Evolutionary conservation across 1,284 basidiomycete species (phyloP).

Genomic region (Ganoderma multipileum): DNA sequence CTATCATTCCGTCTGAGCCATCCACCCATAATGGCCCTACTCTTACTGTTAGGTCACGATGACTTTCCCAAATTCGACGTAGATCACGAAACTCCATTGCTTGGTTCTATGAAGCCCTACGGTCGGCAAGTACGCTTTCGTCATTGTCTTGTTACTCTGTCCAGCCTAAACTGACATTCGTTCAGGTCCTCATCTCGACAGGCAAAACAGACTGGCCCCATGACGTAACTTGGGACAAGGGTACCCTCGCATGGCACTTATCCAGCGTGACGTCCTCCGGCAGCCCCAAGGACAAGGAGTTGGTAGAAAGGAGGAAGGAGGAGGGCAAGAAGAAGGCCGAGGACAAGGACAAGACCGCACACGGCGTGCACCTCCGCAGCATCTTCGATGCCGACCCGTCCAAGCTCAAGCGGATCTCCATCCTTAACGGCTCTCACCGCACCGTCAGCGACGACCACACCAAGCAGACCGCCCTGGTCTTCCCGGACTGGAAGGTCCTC

Average conservation of each 20-base stretch:
- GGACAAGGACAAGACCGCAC: conserved; percentile 27
- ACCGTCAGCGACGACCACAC: conserved; percentile 65
- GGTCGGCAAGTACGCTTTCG: conserved; percentile 67
- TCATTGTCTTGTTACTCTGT: too few relatives aligned
- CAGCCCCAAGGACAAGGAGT: conserved; percentile 31
- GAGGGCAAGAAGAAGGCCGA: background rate
- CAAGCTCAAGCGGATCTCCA: conserved; percentile 65
- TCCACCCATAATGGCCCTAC: background rate
- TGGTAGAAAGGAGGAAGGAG: conserved; percentile 18
- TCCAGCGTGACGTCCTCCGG: conserved; percentile 42
- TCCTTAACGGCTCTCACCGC: conserved; percentile 83
- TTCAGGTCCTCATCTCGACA: conserved; percentile 84
- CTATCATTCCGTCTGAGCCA: background rate
- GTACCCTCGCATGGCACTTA: conserved; percentile 73
- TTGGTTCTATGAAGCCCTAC: conserved; percentile 85
- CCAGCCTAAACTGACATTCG: background rate
- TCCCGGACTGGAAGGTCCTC: conserved; percentile 90
- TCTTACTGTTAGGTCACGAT: conserved; percentile 62
- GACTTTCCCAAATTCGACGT: conserved; percentile 78
- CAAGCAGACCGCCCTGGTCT: conserved; percentile 79
- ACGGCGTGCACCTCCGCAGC: conserved; percentile 48
- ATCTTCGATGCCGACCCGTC: conserved; percentile 54
- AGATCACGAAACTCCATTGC: conserved; percentile 80
- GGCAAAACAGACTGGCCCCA: conserved; percentile 87
- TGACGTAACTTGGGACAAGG: conserved; percentile 73